Percentiles rank a stretch among this genome's conserved stretches.
phyloP scores from a whole-genome alignment of 2,329 filamentous ascomycete species.

The Trichoderma brevicompactum region DNA sequence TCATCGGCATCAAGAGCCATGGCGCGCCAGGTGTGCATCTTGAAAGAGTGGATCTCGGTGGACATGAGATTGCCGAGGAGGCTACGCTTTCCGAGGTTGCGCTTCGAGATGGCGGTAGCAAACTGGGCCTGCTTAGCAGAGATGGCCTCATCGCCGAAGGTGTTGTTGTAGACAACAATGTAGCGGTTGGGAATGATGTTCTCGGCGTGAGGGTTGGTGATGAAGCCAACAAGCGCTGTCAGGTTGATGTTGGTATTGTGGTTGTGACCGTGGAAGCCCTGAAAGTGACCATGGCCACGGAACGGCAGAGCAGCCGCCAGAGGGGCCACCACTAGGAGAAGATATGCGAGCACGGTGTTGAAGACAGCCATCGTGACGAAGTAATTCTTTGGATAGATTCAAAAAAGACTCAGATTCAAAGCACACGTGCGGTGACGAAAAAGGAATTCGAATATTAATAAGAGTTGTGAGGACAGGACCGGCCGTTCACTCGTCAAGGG shows the following conservation, averaged over 20 bases:
- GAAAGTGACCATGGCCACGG: slow-evolving; percentile 13
- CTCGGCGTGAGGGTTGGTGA: slow-evolving; percentile 54
- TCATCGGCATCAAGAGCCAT: slow-evolving; percentile 59
- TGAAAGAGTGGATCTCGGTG: slow-evolving; percentile 51
- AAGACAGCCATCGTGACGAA: slow-evolving; percentile 36
- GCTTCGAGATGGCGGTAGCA: slow-evolving; percentile 56
- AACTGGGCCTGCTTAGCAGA: slow-evolving; percentile 55
- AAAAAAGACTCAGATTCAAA: background rate
- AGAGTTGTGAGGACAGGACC: slow-evolving; percentile 24
- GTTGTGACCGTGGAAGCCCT: background rate
- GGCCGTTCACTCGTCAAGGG: slow-evolving; percentile 18
- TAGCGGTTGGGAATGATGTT: slow-evolving; percentile 61
- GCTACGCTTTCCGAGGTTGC: slow-evolving; percentile 59
- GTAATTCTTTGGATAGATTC: background rate
- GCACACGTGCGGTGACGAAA: background rate
- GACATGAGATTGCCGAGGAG: slow-evolving; percentile 54
- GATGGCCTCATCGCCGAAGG: slow-evolving; percentile 54
- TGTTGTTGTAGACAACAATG: slow-evolving; percentile 68
- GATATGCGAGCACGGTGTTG: slow-evolving; percentile 35
- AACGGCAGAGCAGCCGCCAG: slow-evolving; percentile 38
- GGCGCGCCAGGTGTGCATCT: slow-evolving; percentile 56
- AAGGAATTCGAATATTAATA: slow-evolving; percentile 16
- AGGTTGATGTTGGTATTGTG: slow-evolving; percentile 12
- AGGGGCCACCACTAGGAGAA: slow-evolving; percentile 36
- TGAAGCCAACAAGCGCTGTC: slow-evolving; percentile 36